Base-by-base conservation (phyloP, 140 eudicot genomes). In the Eryngium alpinum region DNA sequence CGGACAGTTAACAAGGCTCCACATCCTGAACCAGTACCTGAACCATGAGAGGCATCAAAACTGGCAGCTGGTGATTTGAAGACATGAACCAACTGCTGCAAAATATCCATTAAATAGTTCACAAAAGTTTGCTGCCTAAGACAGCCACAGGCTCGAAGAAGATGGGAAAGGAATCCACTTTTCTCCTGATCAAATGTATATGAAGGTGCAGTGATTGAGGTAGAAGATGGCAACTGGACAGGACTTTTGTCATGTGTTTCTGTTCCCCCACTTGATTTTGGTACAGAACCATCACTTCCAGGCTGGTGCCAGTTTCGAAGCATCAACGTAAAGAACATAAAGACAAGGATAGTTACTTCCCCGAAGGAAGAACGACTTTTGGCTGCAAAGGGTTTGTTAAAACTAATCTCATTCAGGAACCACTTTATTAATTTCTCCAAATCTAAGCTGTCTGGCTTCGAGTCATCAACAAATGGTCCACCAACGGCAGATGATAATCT, bases 301-400 rank as follows among this genome's bases (percentile, higher is more conserved):
- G 99, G 97, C 85, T 96, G 98, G 87, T 96, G 92, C 99, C 99
- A 96, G 86, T 96, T 96, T 21, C 97, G 83, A 80, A 96, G 83
- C 99, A 96, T 93, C 75, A 96, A 86, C 60, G 97, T 96, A 46
- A 96, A 96, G 92, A 96, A 93, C 98, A 93, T 96, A 77, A 90
- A 96, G 80, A 96, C 91, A 81, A 96, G 91, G 44, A 96, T 91
- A 13, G 94, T 79, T 60, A 96, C 96, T 81, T 96, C 98, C 69
- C 98, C 99, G 25, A 88, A 93, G 51, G 94, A 88, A 73, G 98
- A 91, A 66, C 98, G 98, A 10, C 67, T 84, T 75, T 83, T 90
- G 69, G 94, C 92, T 32, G 77, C 85, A 83, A 96, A 96, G 32
- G 96, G 91, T 81, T 86, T 91, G 81, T 79, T 85, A 18, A 89